Evolutionary conservation across 2,329 filamentous ascomycete genomes (phyloP), one percentile per base, ranked within the genome.

Genomic region (Colletotrichum lupini): DNA sequence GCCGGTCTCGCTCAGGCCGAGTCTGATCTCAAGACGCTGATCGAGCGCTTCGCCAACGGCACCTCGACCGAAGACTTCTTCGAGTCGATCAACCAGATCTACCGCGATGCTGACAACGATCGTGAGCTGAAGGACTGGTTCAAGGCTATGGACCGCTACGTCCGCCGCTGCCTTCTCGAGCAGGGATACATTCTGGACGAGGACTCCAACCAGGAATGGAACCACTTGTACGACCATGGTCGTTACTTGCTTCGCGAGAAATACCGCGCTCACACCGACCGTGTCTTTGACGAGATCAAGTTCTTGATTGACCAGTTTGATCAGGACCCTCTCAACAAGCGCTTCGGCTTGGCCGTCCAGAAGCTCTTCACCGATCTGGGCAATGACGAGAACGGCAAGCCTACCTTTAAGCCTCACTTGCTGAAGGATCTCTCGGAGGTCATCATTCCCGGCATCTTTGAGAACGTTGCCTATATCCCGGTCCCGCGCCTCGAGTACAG

Each of bases 41-140:
- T 99, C 77, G 97, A 98, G 87, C 93, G 97, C 60, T 98, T 98
- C 78, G 97, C 97, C 80, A 98, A 99, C 83, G 92, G 92, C 79
- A 98, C 97, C 9, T 98, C 95, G 0, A 91, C 92, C 42, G 93
- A 97, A 75, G 94, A 97, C 76, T 86, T 98, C 4, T 95, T 97
- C 85, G 92, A 93, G 22, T 91, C 95, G 0, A 92, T 99, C 82
- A 92, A 95, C 77, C 89, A 91, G 75, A 92, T 99, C 77, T 98
- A 98, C 86, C 86, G 87, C 62, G 94, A 97, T 81, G 95, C 97
- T 5, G 94, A 98, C 75, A 88, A 88, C 24, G 97, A 99, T 76
- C 91, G 92, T 0, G 94, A 98, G 80, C 89, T 99, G 67, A 95
- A 92, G 83, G 87, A 90, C 71, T 99, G 96, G 96, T 98, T 98